Evolutionary conservation across 2,329 filamentous ascomycete genomes (phyloP), one percentile per base, ranked within the genome.

Genomic region (Pseudopithomyces chartarum): DNA sequence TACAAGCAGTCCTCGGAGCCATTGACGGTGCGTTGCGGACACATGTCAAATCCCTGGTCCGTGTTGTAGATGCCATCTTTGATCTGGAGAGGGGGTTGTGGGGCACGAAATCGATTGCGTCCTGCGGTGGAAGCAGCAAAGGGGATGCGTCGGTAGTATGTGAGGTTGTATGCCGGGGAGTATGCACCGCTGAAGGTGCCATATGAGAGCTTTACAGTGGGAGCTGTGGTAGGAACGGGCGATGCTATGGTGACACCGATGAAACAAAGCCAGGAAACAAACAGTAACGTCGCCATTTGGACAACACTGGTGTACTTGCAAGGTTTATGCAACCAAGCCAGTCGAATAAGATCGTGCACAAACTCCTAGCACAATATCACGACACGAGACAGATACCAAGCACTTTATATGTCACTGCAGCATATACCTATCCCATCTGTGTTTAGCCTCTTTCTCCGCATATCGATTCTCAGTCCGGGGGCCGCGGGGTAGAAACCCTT

Each of bases 1-100:
- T 86, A 87, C 13, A 87, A 75, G 61, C 85, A 88, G 64, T 88
- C 85, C 74, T 88, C 85, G 42, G 83, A 84, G 11, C 82, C 75
- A 36, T 76, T 77, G 53, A 81, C 82, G 0, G 82, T 84, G 61
- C 84, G 77, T 70, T 86, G 84, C 3, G 83, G 80, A 62, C 85
- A 87, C 79, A 84, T 82, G 63, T 85, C 81, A 58, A 85, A 87
- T 17, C 75, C 59, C 48, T 83, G 80, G 58, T 81, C 78, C 1
- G 84, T 84, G 66, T 87, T 72, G 66, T 87, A 87, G 3, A 77
- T 78, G 56, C 77, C 80, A 71, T 81, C 77, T 2, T 69, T 74
- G 52, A 86, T 76, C 0, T 70, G 72, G 0, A 72, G 22, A 1
- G 84, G 84, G 6, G 84, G 84, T 60, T 88, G 85, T 2, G 85